phyloP scores from a whole-genome alignment of 371 early-diverging fungal species.

The Mortierella sp. region DNA sequence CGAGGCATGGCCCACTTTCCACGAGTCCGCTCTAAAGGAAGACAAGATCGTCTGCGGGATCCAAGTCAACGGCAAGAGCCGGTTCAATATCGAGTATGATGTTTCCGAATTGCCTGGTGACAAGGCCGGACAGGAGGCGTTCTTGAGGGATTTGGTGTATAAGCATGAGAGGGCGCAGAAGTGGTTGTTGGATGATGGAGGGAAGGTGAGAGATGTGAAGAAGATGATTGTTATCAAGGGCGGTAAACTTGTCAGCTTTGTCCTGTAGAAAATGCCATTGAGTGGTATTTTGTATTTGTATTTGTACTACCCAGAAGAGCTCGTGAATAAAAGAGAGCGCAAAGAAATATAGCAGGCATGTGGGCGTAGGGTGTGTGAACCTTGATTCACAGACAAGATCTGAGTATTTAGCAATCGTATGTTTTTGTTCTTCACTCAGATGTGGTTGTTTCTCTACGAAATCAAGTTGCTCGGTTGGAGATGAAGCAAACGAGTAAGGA shows the following conservation, averaged over 20 bases:
- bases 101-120: conserved; percentile 64
- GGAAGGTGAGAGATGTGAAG: conserved; percentile 62
- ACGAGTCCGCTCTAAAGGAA: conserved; percentile 65
- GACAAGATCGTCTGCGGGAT: conserved; percentile 69
- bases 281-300: neutral
- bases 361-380: too few species aligned
- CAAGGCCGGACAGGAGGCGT: conserved; percentile 63
- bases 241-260: conserved; percentile 84
- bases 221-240: conserved; percentile 81
- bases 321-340: neutral
- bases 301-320: neutral
- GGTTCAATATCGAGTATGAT: conserved; percentile 70
- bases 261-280: conserved; percentile 54
- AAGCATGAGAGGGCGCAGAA: conserved; percentile 53
- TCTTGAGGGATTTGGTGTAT: conserved; percentile 45
- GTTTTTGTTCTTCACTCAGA: neutral
- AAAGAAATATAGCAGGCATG: neutral
- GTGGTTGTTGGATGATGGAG: conserved; percentile 62
- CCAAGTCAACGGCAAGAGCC: conserved; percentile 87
- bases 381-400: too few species aligned
- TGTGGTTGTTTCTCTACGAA: neutral
- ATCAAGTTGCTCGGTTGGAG: neutral
- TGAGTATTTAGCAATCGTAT: too few species aligned
- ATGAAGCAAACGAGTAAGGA: too few species aligned
- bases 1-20: conserved; percentile 76